Conservation (phyloP, 2,329 filamentous ascomycete species). For the Ceratocystis cacaofunesta region DNA sequence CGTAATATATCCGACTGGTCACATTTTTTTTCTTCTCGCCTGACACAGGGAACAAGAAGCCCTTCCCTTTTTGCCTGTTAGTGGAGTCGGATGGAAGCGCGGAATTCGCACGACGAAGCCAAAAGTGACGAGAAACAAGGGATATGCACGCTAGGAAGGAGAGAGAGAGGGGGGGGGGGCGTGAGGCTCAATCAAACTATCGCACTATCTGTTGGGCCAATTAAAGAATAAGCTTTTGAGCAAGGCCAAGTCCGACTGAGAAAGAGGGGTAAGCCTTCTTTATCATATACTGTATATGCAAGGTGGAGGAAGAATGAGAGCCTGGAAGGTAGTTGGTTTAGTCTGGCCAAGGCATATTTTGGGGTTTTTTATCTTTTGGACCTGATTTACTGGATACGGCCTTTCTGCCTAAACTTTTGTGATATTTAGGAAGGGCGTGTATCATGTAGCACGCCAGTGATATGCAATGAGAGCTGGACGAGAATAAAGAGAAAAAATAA, state of each 20-base stretch:
- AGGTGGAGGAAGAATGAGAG: neutral
- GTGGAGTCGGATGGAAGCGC: neutral
- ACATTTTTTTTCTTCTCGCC: neutral
- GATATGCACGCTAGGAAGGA: neutral
- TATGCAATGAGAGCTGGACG: neutral
- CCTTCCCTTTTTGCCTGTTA: neutral
- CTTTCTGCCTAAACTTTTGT: neutral
- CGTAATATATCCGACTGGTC: neutral
- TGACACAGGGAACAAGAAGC: neutral
- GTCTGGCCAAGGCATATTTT: neutral
- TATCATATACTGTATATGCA: neutral
- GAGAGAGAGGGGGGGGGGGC: neutral
- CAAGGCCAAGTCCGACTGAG: neutral
- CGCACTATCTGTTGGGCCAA: neutral
- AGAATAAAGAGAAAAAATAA: neutral
- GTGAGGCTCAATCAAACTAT: neutral
- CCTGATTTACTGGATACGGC: neutral
- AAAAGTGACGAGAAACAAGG: neutral
- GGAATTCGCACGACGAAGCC: neutral
- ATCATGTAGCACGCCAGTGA: neutral
- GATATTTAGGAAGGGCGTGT: neutral
- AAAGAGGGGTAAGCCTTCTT: constrained; percentile 3
- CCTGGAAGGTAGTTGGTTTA: neutral
- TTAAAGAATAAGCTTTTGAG: neutral
- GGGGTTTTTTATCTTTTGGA: neutral